These are phyloP conservation scores for Dryadomyces quercus-mongolicae DNA, from an alignment of 2,329 filamentous ascomycete species.

Conservation along the genomic window DNA sequence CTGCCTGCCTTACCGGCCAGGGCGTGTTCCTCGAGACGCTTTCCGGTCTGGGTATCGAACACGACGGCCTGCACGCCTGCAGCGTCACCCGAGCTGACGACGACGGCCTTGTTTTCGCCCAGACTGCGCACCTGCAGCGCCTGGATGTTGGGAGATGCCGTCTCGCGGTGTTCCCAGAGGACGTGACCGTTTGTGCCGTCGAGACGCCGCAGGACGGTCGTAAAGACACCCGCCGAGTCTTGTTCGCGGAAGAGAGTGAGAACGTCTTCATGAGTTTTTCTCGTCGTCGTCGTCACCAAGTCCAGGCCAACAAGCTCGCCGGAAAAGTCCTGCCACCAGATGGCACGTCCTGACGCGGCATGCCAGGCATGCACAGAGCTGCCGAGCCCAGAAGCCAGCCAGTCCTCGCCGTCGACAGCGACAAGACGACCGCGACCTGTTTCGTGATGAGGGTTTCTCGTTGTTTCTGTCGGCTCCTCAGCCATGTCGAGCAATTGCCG, in stretches of 20 bases:
- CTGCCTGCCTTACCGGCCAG: constrained; percentile 46
- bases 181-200: constrained; percentile 60
- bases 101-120: constrained; percentile 57
- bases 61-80: constrained; percentile 66
- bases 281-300: constrained; percentile 51
- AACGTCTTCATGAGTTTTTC: constrained; percentile 2
- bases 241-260: constrained; percentile 4
- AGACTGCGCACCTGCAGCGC: constrained; percentile 64
- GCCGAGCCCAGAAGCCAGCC: constrained; percentile 62
- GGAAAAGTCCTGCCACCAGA: constrained; percentile 57
- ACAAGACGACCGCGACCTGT: constrained; percentile 44
- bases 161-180: constrained; percentile 66
- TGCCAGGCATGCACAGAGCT: constrained; percentile 68
- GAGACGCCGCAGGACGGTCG: constrained; percentile 52
- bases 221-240: constrained; percentile 27
- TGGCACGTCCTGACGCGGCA: constrained; percentile 64
- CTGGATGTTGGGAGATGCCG: constrained; percentile 37
- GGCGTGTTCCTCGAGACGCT: constrained; percentile 56
- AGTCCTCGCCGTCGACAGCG: constrained; percentile 67
- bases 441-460: constrained; percentile 17
- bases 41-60: constrained; percentile 62
- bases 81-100: constrained; percentile 64
- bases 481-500: constrained; percentile 55
- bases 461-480: neutral
- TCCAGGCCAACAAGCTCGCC: constrained; percentile 59